Evolutionary conservation across 1,139 yeast species (phyloP).

Genomic region (Taphrina communis): DNA sequence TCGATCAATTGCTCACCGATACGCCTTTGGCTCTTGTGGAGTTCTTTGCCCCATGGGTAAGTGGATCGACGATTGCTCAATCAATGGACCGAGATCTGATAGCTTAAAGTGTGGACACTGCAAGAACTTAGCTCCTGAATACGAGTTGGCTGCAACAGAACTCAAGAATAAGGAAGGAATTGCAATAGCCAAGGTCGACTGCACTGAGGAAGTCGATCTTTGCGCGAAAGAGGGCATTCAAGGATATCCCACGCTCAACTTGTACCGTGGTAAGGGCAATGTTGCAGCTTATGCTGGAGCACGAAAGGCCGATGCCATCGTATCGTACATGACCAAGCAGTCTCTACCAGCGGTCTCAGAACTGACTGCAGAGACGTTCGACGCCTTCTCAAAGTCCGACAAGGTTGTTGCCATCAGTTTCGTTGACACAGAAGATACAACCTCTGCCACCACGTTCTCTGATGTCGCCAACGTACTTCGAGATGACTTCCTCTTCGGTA

Average conservation of each 20-base stretch:
- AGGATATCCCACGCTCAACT: conserved; percentile 92
- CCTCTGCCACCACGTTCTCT: conserved; percentile 59
- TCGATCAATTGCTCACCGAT: conserved; percentile 67
- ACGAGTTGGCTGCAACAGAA: conserved; percentile 77
- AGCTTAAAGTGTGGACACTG: conserved; percentile 69
- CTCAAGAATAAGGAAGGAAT: conserved; percentile 66
- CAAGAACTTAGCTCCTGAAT: conserved; percentile 91
- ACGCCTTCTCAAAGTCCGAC: conserved; percentile 56
- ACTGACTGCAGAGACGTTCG: conserved; percentile 59
- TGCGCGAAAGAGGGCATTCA: conserved; percentile 75
- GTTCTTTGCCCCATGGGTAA: conserved; percentile 95
- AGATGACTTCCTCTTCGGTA: conserved; percentile 67
- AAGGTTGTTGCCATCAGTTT: conserved; percentile 63
- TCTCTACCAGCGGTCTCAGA: conserved; percentile 79
- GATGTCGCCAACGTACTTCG: conserved; percentile 64
- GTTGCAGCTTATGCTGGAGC: conserved; percentile 73
- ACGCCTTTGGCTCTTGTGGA: conserved; percentile 88
- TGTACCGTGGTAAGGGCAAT: conserved; percentile 68
- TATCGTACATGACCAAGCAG: conserved; percentile 79
- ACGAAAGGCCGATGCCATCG: conserved; percentile 79
- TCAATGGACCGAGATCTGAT: background rate
- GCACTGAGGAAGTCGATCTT: conserved; percentile 82
- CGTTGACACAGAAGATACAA: conserved; percentile 53
- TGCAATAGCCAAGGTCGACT: conserved; percentile 87
- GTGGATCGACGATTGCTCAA: background rate